Evolutionary conservation across 306 rosid species (phyloP), one percentile per base, ranked within the genome.

Genomic region (Vigna reflexopilosa): DNA sequence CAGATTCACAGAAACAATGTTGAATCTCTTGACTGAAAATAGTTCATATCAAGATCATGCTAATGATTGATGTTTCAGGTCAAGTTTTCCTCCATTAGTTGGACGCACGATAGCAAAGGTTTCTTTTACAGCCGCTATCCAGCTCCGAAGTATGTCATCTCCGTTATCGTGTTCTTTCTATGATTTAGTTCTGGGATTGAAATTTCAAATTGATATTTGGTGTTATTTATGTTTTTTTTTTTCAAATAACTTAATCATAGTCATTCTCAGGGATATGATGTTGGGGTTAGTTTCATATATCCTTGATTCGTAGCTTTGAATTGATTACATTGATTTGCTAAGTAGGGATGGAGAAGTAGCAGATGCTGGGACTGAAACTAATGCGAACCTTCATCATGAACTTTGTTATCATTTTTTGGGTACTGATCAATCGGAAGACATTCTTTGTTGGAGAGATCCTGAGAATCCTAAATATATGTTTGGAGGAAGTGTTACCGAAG

Each of bases 101-200:
- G 99, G 99, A 93, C 99, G 3, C 89, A 82, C 76, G 98, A 95
- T 75, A 75, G 77, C 94, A 91, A 89, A 86, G 97, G 99, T 51
- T 93, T 93, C 84, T 95, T 95, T 81, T 95, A 95, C 76, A 81
- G 96, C 82, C 91, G 98, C 71, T 95, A 85, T 83, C 99, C 99
- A 15, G 85, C 97, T 67, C 97, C 97, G 58, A 88, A 81, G 99
- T 95, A 82, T 82, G 93, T 78, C 28, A 19, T 62, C 34, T n/a
- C 44, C 30, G 26, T 77, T 36, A 56, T 68, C 24, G 7, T 26
- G 1, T 58, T 20, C 61, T 55, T 20, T 54, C 13, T 50, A 16
- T 26, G 28, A 26, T 26, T 26, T 26, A 26, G 28, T 26, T 26
- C 28, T 26, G 28, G 20, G 57, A 6, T 51, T 51, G 22, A 50